phyloP scores from a whole-genome alignment of 768 basidiomycete species.

The Rhodotorula kratochvilovae region DNA sequence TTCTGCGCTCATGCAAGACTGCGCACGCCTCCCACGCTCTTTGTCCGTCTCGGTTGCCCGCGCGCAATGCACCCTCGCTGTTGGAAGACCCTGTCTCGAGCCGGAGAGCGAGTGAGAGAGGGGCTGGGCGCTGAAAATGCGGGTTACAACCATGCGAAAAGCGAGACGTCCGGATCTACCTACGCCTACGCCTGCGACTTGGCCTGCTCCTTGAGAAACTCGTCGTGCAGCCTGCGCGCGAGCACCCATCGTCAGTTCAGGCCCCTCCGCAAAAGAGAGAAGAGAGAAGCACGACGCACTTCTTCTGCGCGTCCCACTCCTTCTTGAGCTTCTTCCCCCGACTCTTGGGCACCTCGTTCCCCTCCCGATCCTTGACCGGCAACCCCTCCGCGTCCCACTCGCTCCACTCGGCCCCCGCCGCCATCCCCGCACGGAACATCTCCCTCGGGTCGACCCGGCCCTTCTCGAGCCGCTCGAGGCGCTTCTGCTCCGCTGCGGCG shows the following conservation, averaged over 20 bases:
- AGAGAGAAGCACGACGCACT: slow-evolving; percentile 42
- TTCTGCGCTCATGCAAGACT: too few species aligned
- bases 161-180: too few species aligned
- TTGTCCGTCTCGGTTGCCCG: too few species aligned
- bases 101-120: too few species aligned
- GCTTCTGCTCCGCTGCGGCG: slow-evolving; percentile 56
- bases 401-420: slow-evolving; percentile 55
- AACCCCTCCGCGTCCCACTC: slow-evolving; percentile 81
- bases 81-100: too few species aligned
- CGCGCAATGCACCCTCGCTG: too few species aligned
- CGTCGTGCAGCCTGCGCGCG: slow-evolving; percentile 31
- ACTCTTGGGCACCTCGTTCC: slow-evolving; percentile 78
- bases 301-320: slow-evolving; percentile 66
- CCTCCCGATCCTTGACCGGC: slow-evolving; percentile 76
- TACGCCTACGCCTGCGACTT: slow-evolving; percentile 4
- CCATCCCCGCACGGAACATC: slow-evolving; percentile 60
- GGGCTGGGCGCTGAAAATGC: too few species aligned
- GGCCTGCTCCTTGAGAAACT: slow-evolving; percentile 31
- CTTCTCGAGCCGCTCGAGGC: slow-evolving; percentile 71
- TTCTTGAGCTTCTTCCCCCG: slow-evolving; percentile 72
- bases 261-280: neutral
- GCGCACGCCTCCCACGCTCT: too few species aligned
- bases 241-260: neutral
- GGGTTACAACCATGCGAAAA: too few species aligned
- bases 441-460: slow-evolving; percentile 68